Base-by-base conservation (phyloP, 1,284 basidiomycete species). In the Heterobasidion irregulare region DNA sequence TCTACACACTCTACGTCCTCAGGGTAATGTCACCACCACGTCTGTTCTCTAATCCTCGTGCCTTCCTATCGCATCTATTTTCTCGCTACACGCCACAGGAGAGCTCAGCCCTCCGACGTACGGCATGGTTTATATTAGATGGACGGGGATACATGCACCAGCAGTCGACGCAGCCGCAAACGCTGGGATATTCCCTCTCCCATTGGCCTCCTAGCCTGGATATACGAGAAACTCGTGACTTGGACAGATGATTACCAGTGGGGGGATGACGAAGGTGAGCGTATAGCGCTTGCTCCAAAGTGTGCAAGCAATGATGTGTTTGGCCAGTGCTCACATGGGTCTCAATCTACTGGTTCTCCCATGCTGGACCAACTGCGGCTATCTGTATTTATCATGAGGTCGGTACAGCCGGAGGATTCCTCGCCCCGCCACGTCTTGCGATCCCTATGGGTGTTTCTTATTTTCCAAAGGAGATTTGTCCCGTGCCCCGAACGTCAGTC, bases 121-220 rank as follows among this genome's bases (percentile, higher is more conserved):
- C 45, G 2, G 33, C 55, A 16, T 55, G 56, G 59, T 66, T 68
- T 56, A n/a, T 19, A 8, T 53, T 46, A 5, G 56, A 62, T 38
- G 71, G 69, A 16, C 52, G 33, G 2, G 71, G 69, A 2, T 72
- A 73, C 49, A 55, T 52, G 19, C 38, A 34, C 2, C 59, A 66
- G 51, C 71, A 72, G 51, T 48, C 66, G 8, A 74, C 70, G 16
- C 59, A 65, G 56, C 73, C 70, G 2, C 71, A 74, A 57, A 75
- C 72, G 1, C 53, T 75, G 9, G 74, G 72, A 4, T 72, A 84
- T 60, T 65, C 70, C 6, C 67, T 84, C 2, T n/a, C 83, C 83
- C 2, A 70, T 75, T 10, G 80, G 76, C 0, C 64, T 85, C 12
- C 70, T 84, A 2, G 77, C 75, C 6, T 84, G 82, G 80, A 77